These are phyloP conservation scores for Psidium friedrichsthalianum DNA, from an alignment of 345 rosid genomes.

Conservation along the genomic window DNA sequence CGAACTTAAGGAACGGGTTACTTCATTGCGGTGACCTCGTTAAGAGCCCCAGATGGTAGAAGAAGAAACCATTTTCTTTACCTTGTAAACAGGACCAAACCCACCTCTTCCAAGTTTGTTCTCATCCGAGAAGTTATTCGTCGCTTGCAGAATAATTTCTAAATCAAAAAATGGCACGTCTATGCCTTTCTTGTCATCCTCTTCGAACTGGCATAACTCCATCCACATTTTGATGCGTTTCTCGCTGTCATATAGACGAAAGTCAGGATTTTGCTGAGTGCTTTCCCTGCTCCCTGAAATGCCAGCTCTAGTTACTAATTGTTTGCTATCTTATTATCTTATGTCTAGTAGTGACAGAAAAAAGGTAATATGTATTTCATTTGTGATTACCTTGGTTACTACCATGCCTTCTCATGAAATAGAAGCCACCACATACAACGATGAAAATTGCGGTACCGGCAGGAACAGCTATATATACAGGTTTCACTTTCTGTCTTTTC, in stretches of 20 bases:
- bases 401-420: not conserved
- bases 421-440: not conserved
- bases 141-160: slow-evolving; percentile 29
- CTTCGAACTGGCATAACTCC: slow-evolving; percentile 5
- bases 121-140: slow-evolving; percentile 29
- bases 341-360: not conserved
- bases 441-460: not conserved
- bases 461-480: not conserved
- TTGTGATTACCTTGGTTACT: not conserved
- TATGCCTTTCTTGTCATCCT: slow-evolving; percentile 27
- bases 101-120: slow-evolving; percentile 54
- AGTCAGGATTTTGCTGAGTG: not conserved
- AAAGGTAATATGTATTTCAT: not conserved
- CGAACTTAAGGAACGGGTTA: not conserved
- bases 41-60: not conserved
- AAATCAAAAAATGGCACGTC: slow-evolving; percentile 32
- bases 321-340: not conserved
- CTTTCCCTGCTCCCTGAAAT: slow-evolving; percentile 8
- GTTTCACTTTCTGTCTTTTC: not conserved
- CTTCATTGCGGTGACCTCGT: not conserved
- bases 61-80: not conserved
- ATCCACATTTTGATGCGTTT: slow-evolving; percentile 19
- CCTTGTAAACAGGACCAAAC: slow-evolving; percentile 64
- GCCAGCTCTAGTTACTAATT: not conserved
- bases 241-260: slow-evolving; percentile 14